Evolutionary conservation across 371 early-diverging fungal genomes (phyloP), one percentile per base, ranked within the genome.

Genomic region (Mortierella sp.): DNA sequence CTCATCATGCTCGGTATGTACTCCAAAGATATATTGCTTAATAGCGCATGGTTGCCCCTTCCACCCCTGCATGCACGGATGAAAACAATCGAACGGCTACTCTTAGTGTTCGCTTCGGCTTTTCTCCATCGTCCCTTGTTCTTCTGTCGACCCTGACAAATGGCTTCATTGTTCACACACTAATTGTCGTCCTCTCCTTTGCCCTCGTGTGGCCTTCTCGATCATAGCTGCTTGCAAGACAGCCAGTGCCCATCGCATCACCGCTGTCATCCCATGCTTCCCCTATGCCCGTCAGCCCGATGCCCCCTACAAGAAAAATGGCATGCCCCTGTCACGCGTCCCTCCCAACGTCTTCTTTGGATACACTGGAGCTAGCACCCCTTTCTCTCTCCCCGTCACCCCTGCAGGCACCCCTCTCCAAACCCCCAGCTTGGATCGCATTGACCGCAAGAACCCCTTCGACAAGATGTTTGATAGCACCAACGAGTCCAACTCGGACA

Each of bases 221-320:
- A 98, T 64, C 92, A 98, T 73, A 97, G 96, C 87, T 91, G 98
- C 98, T 24, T 98, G 99, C 91, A 96, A 97, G 88, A 98, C 97
- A 0, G 98, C 99, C 44, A 96, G 96, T 54, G 98, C 98, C 69
- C 94, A 95, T 76, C 90, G 95, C 69, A 94, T 98, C 88, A 98
- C 98, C 21, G 98, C 98, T 34, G 98, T 99, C 75, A 94, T 99
- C 76, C 99, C 99, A 50, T 97, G 97, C 89, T 99, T 98, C 92
- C 98, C 98, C 50, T 99, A 99, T 89, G 97, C 99, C 80, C 95
- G 99, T 43, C 98, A 97, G 89, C 97, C 94, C 0, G 93, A 94
- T 86, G 91, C 91, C 9, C 94, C 94, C 16, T 93, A 97, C 90
- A 97, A 96, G 90, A 98, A 98, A 92, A 98, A 98, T 90, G 95